Conservation (phyloP, 495 filamentous ascomycete genomes). For the Chaetomium cochliodes region DNA sequence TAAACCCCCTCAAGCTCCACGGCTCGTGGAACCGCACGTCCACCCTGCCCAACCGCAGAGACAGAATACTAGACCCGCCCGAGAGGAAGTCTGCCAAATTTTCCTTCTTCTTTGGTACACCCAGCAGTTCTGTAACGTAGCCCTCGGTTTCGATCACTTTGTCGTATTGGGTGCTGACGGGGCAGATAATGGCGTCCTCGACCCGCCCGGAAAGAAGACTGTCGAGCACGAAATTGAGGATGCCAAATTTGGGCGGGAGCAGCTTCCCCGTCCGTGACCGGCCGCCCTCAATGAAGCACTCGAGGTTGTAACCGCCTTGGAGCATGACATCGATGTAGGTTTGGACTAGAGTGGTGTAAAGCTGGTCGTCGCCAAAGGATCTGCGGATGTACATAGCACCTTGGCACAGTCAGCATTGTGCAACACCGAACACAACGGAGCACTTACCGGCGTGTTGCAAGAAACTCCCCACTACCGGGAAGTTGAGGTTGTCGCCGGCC, state of each 20-base stretch:
- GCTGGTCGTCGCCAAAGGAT: slow-evolving; percentile 85
- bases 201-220: slow-evolving; percentile 85
- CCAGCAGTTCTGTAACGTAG: slow-evolving; percentile 90
- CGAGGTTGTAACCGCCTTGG: slow-evolving; percentile 87
- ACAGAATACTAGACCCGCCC: slow-evolving; percentile 79
- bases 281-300: slow-evolving; percentile 95
- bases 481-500: slow-evolving; percentile 93
- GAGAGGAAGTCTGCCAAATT: slow-evolving; percentile 85
- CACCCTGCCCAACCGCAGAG: slow-evolving; percentile 82
- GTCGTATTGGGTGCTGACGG: slow-evolving; percentile 96
- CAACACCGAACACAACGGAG: background rate
- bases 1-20: slow-evolving; percentile 81
- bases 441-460: slow-evolving; percentile 80
- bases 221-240: slow-evolving; percentile 87
- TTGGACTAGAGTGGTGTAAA: slow-evolving; percentile 90
- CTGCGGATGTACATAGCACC: slow-evolving; percentile 95
- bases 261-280: slow-evolving; percentile 92
- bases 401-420: slow-evolving; percentile 9
- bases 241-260: slow-evolving; percentile 92
- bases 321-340: slow-evolving; percentile 92
- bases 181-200: slow-evolving; percentile 86
- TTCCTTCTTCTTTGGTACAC: slow-evolving; percentile 91
- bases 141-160: slow-evolving; percentile 98
- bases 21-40: slow-evolving; percentile 95
- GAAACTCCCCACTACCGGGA: slow-evolving; percentile 84